Evolutionary conservation across 176 grass and related monocot species (phyloP), one percentile per base, ranked within the genome.

Genomic region (Oryza coarctata): DNA sequence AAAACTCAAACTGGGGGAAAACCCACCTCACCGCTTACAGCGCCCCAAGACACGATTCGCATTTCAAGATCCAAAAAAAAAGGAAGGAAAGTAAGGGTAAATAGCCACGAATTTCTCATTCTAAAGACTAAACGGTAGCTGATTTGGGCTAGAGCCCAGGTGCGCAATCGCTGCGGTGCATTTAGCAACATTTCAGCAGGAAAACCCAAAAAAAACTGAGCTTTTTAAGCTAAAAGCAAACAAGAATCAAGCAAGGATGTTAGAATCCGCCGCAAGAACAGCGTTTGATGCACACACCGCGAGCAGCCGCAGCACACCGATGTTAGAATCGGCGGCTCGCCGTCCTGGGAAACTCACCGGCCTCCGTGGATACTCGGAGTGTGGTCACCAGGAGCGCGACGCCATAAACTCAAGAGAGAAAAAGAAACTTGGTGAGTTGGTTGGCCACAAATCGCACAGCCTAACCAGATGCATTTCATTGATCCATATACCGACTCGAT

Each of bases 231-330:
- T 79, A 26, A 62, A 39, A 11, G 73, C 20, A 20, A 44, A 14
- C 8, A 74, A 23, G 68, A 76, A 67, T 35, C 44, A 47, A 65
- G 31, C 80, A 75, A 82, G 72, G 71, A 45, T 91, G 68, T 18
- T 63, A 66, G 52, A 73, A 75, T 87, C 86, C 62, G 86, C 64
- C 17, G 79, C 84, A 49, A 74, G 74, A 74, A 73, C 75, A 66
- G 80, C 81, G 13, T 69, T 64, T 12, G 66, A 88, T 25, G 75
- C 82, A 45, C 80, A 82, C 74, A 91, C 28, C 29, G 80, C 73
- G 36, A 93, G 86, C n/a, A 95, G 68, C 22, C 47, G 26, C 38
- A 84, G 79, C 77, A 88, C 38, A n/a, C n/a, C n/a, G n/a, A n/a
- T 27, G 32, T 2, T 33, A 33, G 32, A 33, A 33, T 33, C 32